Evolutionary conservation across 768 basidiomycete genomes (phyloP).

Genomic region (Neoboletus magnificus): DNA sequence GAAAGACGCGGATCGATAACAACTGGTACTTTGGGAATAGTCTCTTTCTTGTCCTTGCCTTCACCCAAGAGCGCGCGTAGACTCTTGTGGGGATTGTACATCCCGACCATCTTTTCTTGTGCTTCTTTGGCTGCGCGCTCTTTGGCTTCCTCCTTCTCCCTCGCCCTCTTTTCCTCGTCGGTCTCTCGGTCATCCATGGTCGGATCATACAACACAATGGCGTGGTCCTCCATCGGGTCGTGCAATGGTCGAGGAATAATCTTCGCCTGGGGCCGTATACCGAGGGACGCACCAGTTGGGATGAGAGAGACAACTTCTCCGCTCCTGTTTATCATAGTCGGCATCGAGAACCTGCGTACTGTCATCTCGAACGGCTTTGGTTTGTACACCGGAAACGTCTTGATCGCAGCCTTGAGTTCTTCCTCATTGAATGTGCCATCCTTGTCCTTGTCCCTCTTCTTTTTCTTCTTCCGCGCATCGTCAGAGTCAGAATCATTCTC

Average conservation of each 20-base stretch:
- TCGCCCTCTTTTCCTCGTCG: slow-evolving; percentile 74
- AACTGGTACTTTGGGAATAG: slow-evolving; percentile 81
- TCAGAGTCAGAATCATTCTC: slow-evolving; percentile 59
- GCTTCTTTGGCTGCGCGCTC: slow-evolving; percentile 61
- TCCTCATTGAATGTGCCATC: slow-evolving; percentile 63
- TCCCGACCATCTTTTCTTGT: slow-evolving; percentile 62
- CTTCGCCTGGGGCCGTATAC: slow-evolving; percentile 75
- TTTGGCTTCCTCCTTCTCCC: slow-evolving; percentile 71
- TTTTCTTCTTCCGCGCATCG: slow-evolving; percentile 50
- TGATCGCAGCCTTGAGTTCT: slow-evolving; percentile 58
- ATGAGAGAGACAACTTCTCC: slow-evolving; percentile 57
- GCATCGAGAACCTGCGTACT: slow-evolving; percentile 75
- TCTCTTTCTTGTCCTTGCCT: slow-evolving; percentile 61
- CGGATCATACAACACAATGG: slow-evolving; percentile 95
- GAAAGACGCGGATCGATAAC: slow-evolving; percentile 89
- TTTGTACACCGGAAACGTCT: slow-evolving; percentile 75
- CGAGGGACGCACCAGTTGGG: slow-evolving; percentile 72
- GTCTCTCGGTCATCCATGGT: slow-evolving; percentile 92
- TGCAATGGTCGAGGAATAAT: slow-evolving; percentile 90
- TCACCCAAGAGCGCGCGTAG: slow-evolving; percentile 75
- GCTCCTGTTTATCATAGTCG: slow-evolving; percentile 69
- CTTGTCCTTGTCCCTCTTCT: slow-evolving; percentile 59
- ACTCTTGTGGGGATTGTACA: slow-evolving; percentile 92
- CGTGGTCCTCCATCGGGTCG: slow-evolving; percentile 97
- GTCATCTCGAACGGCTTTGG: slow-evolving; percentile 69